Evolutionary conservation across 73 alveolate genomes (phyloP).

Genomic region (Paramecium pentaurelia): DNA sequence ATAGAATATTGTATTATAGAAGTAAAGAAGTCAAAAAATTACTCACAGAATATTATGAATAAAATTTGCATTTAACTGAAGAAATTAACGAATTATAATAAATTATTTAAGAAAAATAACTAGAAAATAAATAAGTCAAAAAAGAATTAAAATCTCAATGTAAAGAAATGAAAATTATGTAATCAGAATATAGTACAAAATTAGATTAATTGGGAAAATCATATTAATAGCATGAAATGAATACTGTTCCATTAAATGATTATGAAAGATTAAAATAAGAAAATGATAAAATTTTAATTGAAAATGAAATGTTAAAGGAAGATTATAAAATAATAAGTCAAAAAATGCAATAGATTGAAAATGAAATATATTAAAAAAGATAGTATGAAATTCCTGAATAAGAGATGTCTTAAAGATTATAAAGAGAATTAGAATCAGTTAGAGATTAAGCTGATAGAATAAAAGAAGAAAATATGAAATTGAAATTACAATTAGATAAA

Average conservation of each 20-base stretch:
- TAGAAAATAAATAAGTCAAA: not conserved
- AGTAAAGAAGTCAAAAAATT: constrained; percentile 16
- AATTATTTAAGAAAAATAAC: not conserved
- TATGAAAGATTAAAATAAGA: constrained; percentile 2
- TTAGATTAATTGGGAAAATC: not conserved
- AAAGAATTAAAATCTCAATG: not conserved
- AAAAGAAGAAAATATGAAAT: constrained; percentile 21
- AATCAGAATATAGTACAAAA: not conserved
- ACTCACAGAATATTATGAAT: constrained; percentile 22
- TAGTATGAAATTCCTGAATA: not conserved
- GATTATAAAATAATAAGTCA: not conserved
- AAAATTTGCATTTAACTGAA: not conserved
- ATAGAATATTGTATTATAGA: constrained; percentile 27
- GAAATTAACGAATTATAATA: not conserved
- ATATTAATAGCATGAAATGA: not conserved
- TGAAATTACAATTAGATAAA: not conserved
- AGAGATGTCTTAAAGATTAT: not conserved
- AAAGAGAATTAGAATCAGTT: not conserved
- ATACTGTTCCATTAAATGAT: constrained; percentile 18
- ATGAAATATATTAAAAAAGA: not conserved
- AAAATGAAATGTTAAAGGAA: not conserved
- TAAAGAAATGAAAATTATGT: not conserved
- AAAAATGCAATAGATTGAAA: not conserved
- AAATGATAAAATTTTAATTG: not conserved
- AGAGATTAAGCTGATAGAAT: constrained; percentile 13